Evolutionary conservation across 2,329 filamentous ascomycete species (phyloP).

Genomic region (Dothideomycetidae sp.): DNA sequence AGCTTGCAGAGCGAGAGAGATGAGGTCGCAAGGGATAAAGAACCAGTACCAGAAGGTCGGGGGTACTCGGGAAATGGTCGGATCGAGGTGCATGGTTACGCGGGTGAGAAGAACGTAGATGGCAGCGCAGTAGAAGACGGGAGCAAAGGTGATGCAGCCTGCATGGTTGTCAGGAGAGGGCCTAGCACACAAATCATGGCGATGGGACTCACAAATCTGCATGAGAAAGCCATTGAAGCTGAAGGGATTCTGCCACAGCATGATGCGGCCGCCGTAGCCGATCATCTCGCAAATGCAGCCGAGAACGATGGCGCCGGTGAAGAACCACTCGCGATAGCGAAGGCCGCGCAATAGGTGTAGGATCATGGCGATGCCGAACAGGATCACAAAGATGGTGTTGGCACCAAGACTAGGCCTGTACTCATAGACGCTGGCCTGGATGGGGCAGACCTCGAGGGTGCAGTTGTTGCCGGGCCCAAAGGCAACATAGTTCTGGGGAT

Average conservation of each 20-base stretch:
- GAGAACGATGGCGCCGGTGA: constrained; percentile 38
- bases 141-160: constrained; percentile 47
- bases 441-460: constrained; percentile 7
- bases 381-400: constrained; percentile 37
- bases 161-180: constrained; percentile 45
- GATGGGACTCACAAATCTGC: constrained; percentile 17
- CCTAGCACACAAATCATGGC: constrained; percentile 29
- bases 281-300: constrained; percentile 43
- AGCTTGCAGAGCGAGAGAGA: constrained; percentile 47
- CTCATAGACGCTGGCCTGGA: constrained; percentile 24
- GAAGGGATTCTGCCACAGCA: constrained; percentile 39
- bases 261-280: constrained; percentile 45
- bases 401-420: constrained; percentile 42
- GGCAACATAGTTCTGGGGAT: constrained; percentile 3
- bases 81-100: constrained; percentile 13
- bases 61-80: constrained; percentile 12
- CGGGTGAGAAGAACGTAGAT: constrained; percentile 45
- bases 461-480: constrained; percentile 8
- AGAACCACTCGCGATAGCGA: constrained; percentile 36
- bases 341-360: constrained; percentile 29
- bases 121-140: constrained; percentile 49
- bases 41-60: constrained; percentile 17
- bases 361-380: constrained; percentile 35
- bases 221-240: constrained; percentile 29
- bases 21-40: constrained; percentile 50